Base-by-base conservation (phyloP, 2,329 filamentous ascomycete genomes). In the Fusarium napiforme region DNA sequence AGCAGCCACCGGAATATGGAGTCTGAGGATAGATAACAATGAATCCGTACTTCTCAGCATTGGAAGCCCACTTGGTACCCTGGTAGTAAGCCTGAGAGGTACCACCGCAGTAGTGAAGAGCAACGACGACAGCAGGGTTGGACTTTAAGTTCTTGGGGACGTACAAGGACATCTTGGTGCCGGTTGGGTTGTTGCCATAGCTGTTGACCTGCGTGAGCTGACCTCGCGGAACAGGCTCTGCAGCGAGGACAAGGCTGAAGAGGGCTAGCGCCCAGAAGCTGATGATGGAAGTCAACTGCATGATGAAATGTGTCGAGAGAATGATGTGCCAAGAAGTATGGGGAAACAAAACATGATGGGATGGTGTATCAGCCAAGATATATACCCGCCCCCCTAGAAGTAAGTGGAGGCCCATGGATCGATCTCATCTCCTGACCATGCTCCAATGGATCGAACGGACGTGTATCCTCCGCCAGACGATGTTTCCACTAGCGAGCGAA, bases 21-120 rank as follows among this genome's bases (percentile, higher is more conserved):
- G 64, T 67, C 63, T 67, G 63, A 7, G 64, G 64, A 18, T 67
- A 67, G 2, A 67, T n/a, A 12, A 67, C 63, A 4, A 67, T 67
- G 52, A 40, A 67, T 4, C 64, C 64, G 45, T 67, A 34, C 45
- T 67, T 67, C 64, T 67, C 64, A 40, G 64, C 64, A 32, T 67
- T 67, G 37, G 62, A 43, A 15, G 63, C 62, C 64, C 64, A 67
- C 32, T 67, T 26, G 11, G 47, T 60, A 4, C 64, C 58, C 45
- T 67, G 63, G 39, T 40, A 52, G 34, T 67, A 67, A 18, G 45
- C 45, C 53, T 67, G 64, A 9, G 21, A 40, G 0, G 63, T 61
- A 4, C 64, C 64, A 7, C 34, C 40, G 9, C 64, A 67, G 23
- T 67, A 67, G 32, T 67, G 64, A 11, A 67, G 23, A 37, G 52